These are phyloP conservation scores for Neurospora sp. DNA, from an alignment of 495 filamentous ascomycete species.

Conservation along the genomic window DNA sequence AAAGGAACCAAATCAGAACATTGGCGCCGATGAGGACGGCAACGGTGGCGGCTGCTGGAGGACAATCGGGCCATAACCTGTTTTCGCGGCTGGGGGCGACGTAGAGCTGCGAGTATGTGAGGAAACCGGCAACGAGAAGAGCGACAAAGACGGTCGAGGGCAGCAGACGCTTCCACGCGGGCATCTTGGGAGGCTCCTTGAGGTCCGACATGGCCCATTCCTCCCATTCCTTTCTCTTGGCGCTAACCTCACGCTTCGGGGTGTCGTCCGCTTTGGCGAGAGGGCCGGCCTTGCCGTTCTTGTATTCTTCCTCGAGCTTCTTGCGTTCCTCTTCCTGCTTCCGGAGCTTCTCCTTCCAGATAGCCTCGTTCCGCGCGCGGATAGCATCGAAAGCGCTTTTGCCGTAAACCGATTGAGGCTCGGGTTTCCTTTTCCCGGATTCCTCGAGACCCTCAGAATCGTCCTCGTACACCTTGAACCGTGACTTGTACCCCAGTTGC, in stretches of 20 bases:
- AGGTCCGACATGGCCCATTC: constrained; percentile 30
- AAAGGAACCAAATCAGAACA: constrained; percentile 47
- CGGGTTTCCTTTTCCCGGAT: constrained; percentile 3
- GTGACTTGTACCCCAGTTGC: constrained; percentile 23
- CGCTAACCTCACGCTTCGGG: constrained; percentile 21
- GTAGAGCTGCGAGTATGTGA: constrained; percentile 51
- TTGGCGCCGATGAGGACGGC: constrained; percentile 57
- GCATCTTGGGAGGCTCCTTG: constrained; percentile 38
- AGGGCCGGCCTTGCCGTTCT: constrained; percentile 34
- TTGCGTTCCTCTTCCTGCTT: constrained; percentile 39
- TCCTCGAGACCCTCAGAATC: constrained; percentile 3
- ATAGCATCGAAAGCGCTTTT: constrained; percentile 38
- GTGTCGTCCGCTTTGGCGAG: constrained; percentile 32
- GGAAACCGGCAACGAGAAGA: constrained; percentile 38
- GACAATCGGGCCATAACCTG: constrained; percentile 62
- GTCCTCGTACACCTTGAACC: constrained; percentile 16
- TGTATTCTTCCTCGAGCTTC: constrained; percentile 40
- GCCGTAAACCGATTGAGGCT: constrained; percentile 26
- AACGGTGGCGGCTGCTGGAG: constrained; percentile 72
- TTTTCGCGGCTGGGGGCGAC: constrained; percentile 45
- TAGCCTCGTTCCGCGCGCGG: constrained; percentile 33
- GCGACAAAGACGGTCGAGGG: constrained; percentile 52
- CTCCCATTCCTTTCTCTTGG: constrained; percentile 26
- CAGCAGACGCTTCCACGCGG: constrained; percentile 48
- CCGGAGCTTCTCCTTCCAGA: constrained; percentile 34